Evolutionary conservation across 2,329 filamentous ascomycete genomes (phyloP), one percentile per base, ranked within the genome.

Genomic region (Plenodomus biglobosus): DNA sequence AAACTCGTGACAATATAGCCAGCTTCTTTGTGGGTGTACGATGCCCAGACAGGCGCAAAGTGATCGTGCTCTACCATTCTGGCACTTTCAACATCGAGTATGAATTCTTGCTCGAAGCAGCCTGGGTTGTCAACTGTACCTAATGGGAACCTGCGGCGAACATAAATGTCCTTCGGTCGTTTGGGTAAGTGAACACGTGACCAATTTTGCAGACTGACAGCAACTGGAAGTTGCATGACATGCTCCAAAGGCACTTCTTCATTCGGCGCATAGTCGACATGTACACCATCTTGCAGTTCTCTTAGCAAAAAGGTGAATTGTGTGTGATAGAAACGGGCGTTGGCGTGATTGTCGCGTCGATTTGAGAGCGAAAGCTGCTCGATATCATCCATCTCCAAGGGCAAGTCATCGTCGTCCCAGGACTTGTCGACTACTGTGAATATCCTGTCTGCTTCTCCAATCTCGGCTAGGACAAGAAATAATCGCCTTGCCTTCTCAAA

Each of bases 321-420:
- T 34, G 82, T 82, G 37, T 82, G 76, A 66, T 85, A 87, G 65
- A 91, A 90, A 57, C 79, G 85, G 65, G 76, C 80, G 59, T 88
- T 85, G n/a, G 87, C 65, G 46, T 78, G 80, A 48, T 84, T 80
- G 65, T 89, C 82, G 41, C 78, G 80, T 19, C 76, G 72, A 18
- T 80, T 77, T 0, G 83, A 83, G 37, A 90, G 74, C 22, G 79
- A 77, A 16, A 90, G 78, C 39, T 81, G 80, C 58, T 81, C 79
- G 38, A 90, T 80, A 50, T 87, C 82, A 42, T 87, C 84, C 44
- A 81, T 74, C 3, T 83, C 76, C 40, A 91, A 78, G 4, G 88
- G 88, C 36, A 92, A 75, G 71, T 92, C 87, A 44, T 83, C 80
- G 62, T 92, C 88, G 58, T 88, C 85, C 86, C 86, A 90, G 18